Evolutionary conservation across 2,329 filamentous ascomycete genomes (phyloP), one percentile per base, ranked within the genome.

Genomic region (Diaporthe sp.): DNA sequence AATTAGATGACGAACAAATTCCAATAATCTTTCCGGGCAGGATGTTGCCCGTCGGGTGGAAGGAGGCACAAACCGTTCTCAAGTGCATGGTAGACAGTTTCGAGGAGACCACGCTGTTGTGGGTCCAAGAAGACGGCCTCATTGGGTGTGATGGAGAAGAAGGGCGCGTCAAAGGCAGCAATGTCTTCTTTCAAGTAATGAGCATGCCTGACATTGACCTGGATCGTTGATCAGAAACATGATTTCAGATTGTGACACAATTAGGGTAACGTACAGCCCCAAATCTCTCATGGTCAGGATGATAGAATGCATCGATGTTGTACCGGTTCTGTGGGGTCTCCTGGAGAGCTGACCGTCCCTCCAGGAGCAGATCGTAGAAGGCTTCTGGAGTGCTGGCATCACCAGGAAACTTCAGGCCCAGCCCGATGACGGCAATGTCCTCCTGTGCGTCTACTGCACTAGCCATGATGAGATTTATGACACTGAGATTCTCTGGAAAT

Each of bases 291-390:
- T 78, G 75, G 34, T 82, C 77, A 0, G 80, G 81, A 39, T 83
- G 81, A 76, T 78, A 83, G 68, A 82, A 82, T 0, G 80, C 80
- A 17, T 82, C 78, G 31, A 78, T 77, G 25, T 82, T 80, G 76
- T 80, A 82, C 72, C 82, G 77, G 20, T 81, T 80, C 25, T 51
- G 57, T 1, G 81, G 81, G 7, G 82, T 76, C 37, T 80, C 78
- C 3, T 76, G 79, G 44, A 78, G 76, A 1, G 80, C 81, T 10
- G 79, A 80, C 57, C 80, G 78, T 37, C 80, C 79, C 12, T 78
- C 79, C 6, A 81, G 74, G 15, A 82, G 72, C 25, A 82, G 73
- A 13, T 80, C 72, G 42, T 80, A 82, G 75, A 82, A 81, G 37
- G 70, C 77, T 34, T 81, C 78, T 12, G 80, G 75, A 12, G 71